Percentiles rank a stretch among this genome's conserved stretches.
Evolutionary conservation across 352 stramenopile genomes (phyloP).

Genomic region (Aphanomyces stellatus): DNA sequence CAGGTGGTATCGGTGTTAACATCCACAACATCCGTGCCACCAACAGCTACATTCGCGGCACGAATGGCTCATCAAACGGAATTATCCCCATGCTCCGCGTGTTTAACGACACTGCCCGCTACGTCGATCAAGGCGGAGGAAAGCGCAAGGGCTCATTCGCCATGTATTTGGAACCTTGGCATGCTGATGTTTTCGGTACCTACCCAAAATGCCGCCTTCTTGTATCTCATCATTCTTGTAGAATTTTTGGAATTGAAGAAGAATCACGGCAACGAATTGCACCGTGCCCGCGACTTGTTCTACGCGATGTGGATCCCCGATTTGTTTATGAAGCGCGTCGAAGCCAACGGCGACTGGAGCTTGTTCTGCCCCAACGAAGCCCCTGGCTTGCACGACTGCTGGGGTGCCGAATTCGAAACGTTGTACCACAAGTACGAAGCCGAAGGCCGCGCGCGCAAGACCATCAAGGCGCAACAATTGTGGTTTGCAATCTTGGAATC

Average conservation of each 20-base stretch:
- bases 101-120: conserved; percentile 99
- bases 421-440: conserved; percentile 96
- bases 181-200: conserved; percentile 92
- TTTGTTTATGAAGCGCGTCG: conserved; percentile 99
- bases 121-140: conserved; percentile 98
- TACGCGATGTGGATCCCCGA: conserved; percentile 99
- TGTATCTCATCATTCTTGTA: neutral
- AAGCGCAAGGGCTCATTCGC: conserved; percentile 98
- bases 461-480: conserved; percentile 95
- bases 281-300: conserved; percentile 96
- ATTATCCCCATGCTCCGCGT: conserved; percentile 99
- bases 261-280: conserved; percentile 98
- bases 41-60: conserved; percentile 97
- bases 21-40: conserved; percentile 98
- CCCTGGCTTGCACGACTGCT: conserved; percentile 89
- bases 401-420: conserved; percentile 92
- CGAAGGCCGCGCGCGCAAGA: conserved; percentile 91
- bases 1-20: conserved; percentile 96
- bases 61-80: conserved; percentile 97
- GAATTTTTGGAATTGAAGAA: conserved; percentile 98
- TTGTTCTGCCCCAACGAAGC: conserved; percentile 99
- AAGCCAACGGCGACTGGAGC: conserved; percentile 94
- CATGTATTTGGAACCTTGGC: conserved; percentile 99
- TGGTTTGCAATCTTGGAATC: conserved; percentile 98
- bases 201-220: neutral